Base-by-base conservation (phyloP, 495 filamentous ascomycete species). In the Aspergillus sparsus region DNA sequence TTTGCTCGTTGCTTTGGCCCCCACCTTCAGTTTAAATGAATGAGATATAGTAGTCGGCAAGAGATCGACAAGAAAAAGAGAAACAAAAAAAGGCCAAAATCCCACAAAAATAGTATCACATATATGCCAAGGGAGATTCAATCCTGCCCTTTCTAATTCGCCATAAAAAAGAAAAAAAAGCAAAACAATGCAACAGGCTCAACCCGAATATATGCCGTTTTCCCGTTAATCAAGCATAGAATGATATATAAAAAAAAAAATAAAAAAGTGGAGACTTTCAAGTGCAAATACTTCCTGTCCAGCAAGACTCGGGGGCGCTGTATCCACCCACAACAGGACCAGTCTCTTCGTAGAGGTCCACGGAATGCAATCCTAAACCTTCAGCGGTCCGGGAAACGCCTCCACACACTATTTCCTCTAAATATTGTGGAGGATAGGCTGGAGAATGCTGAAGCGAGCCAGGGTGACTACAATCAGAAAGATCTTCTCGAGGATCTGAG, bases 341-440 rank as follows among this genome's bases (percentile, higher is more conserved):
- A 49, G 70, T 55, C 13, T 74, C 72, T 3, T 70, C 62, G 56
- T 77, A 74, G 1, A 75, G 57, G 7, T 70, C 67, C 66, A 77
- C 61, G 49, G 58, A 34, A 27, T 73, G 72, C 18, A 78, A 57
- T 6, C 68, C 69, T 12, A 75, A 55, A 0, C 64, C 57, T 41
- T 60, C 64, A 47, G 73, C 71, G 4, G 64, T 34, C 7, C 67
- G 70, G 5, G 71, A 58, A 45, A 77, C 53, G 27, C 68, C 64
- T 2, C 66, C 66, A 32, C 72, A 73, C 13, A 68, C 51, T 16
- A 67, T 62, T 11, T 74, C 75, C 37, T 70, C 65, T 0, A 68
- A 62, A 51, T 73, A 76, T 15, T 67, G 68, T 12, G 74, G 69
- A 8, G 75, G 72, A 42, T 70, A 78, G 8, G 68, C 62, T 1